A percentile compares a stretch with the other conserved stretches of the same genome.
These are phyloP conservation scores for Stephania cephalantha DNA, from an alignment of 164 flowering plant genomes.

Conservation along the genomic window DNA sequence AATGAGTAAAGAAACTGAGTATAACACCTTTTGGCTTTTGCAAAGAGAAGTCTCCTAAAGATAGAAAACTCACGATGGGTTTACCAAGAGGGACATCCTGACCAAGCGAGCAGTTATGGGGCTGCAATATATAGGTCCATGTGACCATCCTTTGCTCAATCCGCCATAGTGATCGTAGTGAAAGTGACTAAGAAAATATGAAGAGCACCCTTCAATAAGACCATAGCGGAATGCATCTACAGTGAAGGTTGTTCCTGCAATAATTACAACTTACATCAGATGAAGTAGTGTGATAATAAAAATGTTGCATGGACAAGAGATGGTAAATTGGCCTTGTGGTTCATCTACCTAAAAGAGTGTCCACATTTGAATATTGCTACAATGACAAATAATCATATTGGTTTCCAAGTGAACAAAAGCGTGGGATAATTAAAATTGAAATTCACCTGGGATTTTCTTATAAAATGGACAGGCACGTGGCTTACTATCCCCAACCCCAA, in stretches of 20 bases:
- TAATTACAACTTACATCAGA: neutral
- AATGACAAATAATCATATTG: no score
- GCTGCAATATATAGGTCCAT: conserved; percentile 70
- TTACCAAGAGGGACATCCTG: conserved; percentile 44
- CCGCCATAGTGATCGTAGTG: conserved; percentile 73
- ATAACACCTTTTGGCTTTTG: neutral
- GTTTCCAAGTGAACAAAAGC: no score
- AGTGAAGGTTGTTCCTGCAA: conserved; percentile 59
- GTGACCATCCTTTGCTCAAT: conserved; percentile 64
- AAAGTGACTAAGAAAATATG: conserved; percentile 69
- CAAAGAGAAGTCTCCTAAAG: neutral
- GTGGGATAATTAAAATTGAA: neutral
- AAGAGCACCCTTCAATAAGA: conserved; percentile 52
- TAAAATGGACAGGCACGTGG: conserved; percentile 58
- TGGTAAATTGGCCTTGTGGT: neutral
- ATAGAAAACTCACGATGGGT: conserved; percentile 41
- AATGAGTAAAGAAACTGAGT: neutral
- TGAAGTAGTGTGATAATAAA: neutral
- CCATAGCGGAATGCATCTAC: conserved; percentile 78
- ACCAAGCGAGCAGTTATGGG: conserved; percentile 61
- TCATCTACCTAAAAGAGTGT: neutral
- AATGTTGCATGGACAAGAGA: neutral
- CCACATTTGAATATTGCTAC: no score
- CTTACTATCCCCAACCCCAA: neutral
- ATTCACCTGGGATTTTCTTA: conserved; percentile 60